These are phyloP conservation scores for Erythrobasidium hasegawianum DNA, from an alignment of 1,284 basidiomycete genomes.

Conservation along the genomic window DNA sequence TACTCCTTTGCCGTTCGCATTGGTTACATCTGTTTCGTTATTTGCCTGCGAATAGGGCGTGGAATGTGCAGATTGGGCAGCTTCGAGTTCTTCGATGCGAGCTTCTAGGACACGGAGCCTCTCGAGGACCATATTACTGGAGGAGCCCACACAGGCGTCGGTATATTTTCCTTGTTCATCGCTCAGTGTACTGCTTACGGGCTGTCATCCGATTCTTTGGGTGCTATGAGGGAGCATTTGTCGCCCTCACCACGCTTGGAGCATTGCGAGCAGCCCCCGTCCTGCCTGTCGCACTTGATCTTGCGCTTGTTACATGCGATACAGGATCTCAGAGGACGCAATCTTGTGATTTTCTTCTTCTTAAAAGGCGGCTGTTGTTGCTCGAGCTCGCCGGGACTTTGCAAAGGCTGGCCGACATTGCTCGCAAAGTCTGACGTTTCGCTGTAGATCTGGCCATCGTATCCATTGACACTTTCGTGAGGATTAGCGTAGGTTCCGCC, in stretches of 20 bases:
- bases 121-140: slow-evolving; percentile 12
- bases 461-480: too few species aligned
- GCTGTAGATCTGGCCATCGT: too few species aligned
- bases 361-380: background rate
- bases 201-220: background rate
- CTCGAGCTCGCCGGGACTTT: background rate
- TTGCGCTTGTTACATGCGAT: slow-evolving; percentile 28
- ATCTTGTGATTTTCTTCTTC: slow-evolving; percentile 27
- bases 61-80: background rate
- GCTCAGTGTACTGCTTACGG: slow-evolving; percentile 8
- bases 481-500: too few species aligned
- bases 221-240: slow-evolving; percentile 16
- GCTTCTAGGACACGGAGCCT: slow-evolving; percentile 15
- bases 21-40: too few species aligned
- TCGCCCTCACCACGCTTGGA: slow-evolving; percentile 26
- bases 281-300: slow-evolving; percentile 30
- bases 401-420: too few species aligned
- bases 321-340: slow-evolving; percentile 29
- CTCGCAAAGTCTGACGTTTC: too few species aligned
- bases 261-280: slow-evolving; percentile 9
- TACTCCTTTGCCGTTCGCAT: too few species aligned
- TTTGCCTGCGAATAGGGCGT: too few species aligned
- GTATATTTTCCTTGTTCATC: background rate
- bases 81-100: slow-evolving; percentile 19
- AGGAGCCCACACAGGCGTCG: background rate